Base-by-base conservation (phyloP, 805 yeast species). In the Spathaspora sp. region DNA sequence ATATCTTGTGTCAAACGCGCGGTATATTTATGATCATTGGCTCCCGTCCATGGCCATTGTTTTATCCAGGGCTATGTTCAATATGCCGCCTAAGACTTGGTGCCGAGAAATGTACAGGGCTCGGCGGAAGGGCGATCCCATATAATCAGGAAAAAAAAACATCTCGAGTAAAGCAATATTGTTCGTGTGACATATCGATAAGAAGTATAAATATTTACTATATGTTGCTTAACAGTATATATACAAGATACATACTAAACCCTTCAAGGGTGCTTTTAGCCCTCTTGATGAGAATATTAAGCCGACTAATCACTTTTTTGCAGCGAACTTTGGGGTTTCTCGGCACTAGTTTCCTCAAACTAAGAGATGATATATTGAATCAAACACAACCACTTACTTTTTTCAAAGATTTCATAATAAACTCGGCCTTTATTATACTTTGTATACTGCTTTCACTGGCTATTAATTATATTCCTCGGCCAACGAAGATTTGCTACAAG, bases 381-480 rank as follows among this genome's bases (percentile, higher is more conserved):
- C 49, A 44, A 10, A 38, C 20, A 32, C 19, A 43, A 11, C 47
- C 44, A 12, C 19, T 6, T 2, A 14, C 10, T 11, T 48, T 44
- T 31, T n/a, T 26, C 14, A 40, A 28, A 31, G 54, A 51, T 16
- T 23, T 49, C 3, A 14, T 44, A 9, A 44, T 40, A 9, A 51
- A 40, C 23, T n/a, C 47, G 2, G 19, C 17, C 19, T 48, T 51
- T 39, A n/a, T 51, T n/a, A 8, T 17, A 18, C 10, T 20, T 23
- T 44, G 51, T 26, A 17, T 48, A 2, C 4, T 43, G 20, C 19
- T 46, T 12, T 38, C 51, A 9, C 12, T 29, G 1, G n/a, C 46
- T 4, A n/a, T 51, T 32, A 51, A 48, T 20, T 23, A 51, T 48
- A 26, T 51, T 16, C 54, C 51, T 10, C 23, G 54, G 17, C 50